Evolutionary conservation across 495 filamentous ascomycete species (phyloP).

Genomic region (Glarea lozoyensis): DNA sequence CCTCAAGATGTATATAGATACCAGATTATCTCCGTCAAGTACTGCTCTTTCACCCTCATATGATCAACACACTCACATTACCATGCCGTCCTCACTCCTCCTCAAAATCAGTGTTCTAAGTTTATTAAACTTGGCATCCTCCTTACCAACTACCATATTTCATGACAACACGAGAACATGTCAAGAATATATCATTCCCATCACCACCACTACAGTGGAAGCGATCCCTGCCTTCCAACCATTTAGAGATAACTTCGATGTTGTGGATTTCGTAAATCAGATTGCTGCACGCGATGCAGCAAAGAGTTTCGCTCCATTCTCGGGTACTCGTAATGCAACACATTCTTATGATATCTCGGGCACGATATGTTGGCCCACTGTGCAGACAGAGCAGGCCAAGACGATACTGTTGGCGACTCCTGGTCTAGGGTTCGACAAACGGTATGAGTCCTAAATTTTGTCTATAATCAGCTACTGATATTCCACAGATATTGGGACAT

Average conservation of each 20-base stretch:
- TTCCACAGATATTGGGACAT: slow-evolving; percentile 49
- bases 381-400: background rate
- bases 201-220: background rate
- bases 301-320: background rate
- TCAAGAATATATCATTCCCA: slow-evolving; percentile 3
- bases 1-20: no score
- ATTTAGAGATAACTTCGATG: background rate
- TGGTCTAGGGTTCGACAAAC: slow-evolving; percentile 6
- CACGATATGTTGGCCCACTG: slow-evolving; percentile 6
- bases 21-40: no score
- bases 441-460: background rate
- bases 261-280: background rate
- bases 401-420: slow-evolving; percentile 7
- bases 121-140: no score
- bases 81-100: no score
- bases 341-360: slow-evolving; percentile 1
- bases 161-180: background rate
- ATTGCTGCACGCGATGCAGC: background rate
- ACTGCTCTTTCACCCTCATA: no score
- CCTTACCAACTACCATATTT: no score
- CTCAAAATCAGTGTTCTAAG: no score
- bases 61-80: no score
- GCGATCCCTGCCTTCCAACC: background rate
- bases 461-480: background rate
- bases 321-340: background rate